These are phyloP conservation scores for Lipomyces mesembrius DNA, from an alignment of 805 yeast genomes.

Conservation along the genomic window DNA sequence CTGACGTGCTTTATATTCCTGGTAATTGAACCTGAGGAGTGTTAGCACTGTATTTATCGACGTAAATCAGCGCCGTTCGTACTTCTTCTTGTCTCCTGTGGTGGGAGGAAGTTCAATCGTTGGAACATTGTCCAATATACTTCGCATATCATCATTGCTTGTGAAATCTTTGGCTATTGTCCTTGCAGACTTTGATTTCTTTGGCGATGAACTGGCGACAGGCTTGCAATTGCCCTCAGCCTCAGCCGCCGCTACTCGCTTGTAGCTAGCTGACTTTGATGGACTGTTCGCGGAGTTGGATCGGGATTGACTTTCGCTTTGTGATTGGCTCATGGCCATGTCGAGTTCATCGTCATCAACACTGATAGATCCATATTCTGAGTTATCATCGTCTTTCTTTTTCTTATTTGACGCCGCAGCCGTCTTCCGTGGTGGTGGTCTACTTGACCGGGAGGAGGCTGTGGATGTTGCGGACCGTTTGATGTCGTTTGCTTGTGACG, in stretches of 20 bases:
- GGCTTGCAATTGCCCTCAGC: not conserved
- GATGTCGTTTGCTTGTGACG: not conserved
- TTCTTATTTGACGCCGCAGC: not conserved
- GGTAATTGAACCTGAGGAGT: conserved; percentile 16
- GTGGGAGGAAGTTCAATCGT: not conserved
- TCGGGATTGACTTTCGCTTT: not conserved
- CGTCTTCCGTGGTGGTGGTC: not conserved
- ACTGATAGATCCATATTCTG: conserved; percentile 13
- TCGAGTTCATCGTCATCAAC: conserved; percentile 20
- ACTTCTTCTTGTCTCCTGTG: not conserved
- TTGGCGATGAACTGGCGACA: not conserved
- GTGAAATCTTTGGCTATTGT: not conserved
- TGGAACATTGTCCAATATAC: not conserved
- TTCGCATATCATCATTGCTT: not conserved
- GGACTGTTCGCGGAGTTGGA: not conserved
- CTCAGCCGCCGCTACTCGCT: not conserved
- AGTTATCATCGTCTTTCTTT: conserved; percentile 3
- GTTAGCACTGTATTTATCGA: not conserved
- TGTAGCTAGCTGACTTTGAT: not conserved
- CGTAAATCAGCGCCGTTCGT: not conserved
- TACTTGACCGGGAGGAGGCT: not conserved
- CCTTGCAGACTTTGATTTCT: not conserved
- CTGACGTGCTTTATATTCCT: conserved; percentile 23
- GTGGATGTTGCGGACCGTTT: conserved; percentile 5
- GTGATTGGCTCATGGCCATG: conserved; percentile 4